Conservation (phyloP, 2,329 filamentous ascomycete genomes). For the Thermothelomyces thermophilus region DNA sequence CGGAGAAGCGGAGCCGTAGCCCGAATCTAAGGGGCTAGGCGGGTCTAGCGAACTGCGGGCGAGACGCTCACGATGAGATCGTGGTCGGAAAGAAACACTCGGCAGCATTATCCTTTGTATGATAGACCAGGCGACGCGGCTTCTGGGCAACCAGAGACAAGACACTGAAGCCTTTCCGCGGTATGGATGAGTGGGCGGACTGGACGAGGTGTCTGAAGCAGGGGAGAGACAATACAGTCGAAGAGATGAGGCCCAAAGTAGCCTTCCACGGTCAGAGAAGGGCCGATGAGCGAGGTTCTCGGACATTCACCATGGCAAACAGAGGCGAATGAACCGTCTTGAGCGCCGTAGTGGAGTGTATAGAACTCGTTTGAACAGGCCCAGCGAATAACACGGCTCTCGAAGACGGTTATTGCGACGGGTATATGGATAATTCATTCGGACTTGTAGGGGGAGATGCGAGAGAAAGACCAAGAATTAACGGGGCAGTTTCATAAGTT, state of each 20-base stretch:
- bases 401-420: not conserved
- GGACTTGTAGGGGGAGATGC: not conserved
- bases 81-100: slow-evolving; percentile 7
- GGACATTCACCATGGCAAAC: slow-evolving; percentile 3
- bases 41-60: slow-evolving; percentile 13
- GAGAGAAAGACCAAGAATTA: not conserved
- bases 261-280: not conserved
- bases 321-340: not conserved
- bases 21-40: slow-evolving; percentile 21
- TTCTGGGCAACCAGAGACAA: not conserved
- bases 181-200: not conserved
- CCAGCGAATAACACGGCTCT: not conserved
- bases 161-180: no score
- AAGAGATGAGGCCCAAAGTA: not conserved
- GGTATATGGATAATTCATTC: slow-evolving; percentile 3
- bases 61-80: slow-evolving; percentile 13
- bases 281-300: not conserved
- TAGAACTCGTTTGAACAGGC: not conserved
- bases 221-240: not conserved
- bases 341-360: not conserved
- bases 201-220: not conserved
- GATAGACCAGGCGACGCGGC: not conserved
- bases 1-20: slow-evolving; percentile 21
- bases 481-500: not conserved
- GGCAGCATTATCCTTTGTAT: slow-evolving; percentile 10